These are phyloP conservation scores for Solanum lycopersicoides DNA, from an alignment of 257 asterid species.

Conservation along the genomic window DNA sequence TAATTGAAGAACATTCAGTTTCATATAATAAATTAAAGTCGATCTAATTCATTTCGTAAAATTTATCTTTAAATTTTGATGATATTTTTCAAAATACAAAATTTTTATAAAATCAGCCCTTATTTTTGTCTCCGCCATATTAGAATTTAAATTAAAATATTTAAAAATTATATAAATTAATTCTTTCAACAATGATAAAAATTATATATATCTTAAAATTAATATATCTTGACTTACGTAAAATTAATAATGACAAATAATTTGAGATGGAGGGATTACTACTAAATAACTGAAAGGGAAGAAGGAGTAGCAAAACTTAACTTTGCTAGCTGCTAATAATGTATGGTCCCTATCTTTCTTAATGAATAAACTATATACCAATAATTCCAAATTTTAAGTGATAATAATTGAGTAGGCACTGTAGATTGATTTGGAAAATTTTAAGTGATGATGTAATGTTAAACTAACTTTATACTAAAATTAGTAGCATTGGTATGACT, in stretches of 20 bases:
- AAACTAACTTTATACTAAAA: neutral
- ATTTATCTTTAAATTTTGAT: fast-evolving
- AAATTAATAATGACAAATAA: neutral
- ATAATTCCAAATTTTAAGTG: neutral
- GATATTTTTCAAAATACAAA: fast-evolving
- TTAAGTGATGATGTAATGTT: neutral
- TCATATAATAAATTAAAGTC: no score
- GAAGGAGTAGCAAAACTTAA: neutral
- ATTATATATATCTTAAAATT: fast-evolving
- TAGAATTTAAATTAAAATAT: no score
- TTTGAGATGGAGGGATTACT: neutral
- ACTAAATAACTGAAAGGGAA: neutral
- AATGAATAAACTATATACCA: neutral
- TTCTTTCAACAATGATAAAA: no score
- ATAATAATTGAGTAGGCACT: neutral
- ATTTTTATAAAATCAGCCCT: fast-evolving
- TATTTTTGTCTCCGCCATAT: fast-evolving
- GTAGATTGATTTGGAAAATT: neutral
- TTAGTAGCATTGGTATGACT: neutral
- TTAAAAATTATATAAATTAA: no score
- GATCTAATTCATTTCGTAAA: fast-evolving
- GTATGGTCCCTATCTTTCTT: neutral
- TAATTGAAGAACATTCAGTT: fast-evolving
- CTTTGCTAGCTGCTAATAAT: neutral
- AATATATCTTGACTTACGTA: fast-evolving